Percentiles rank a stretch among this genome's conserved stretches.
Evolutionary conservation across 2,329 filamentous ascomycete genomes (phyloP).

Genomic region (Coniochaeta ligniaria): DNA sequence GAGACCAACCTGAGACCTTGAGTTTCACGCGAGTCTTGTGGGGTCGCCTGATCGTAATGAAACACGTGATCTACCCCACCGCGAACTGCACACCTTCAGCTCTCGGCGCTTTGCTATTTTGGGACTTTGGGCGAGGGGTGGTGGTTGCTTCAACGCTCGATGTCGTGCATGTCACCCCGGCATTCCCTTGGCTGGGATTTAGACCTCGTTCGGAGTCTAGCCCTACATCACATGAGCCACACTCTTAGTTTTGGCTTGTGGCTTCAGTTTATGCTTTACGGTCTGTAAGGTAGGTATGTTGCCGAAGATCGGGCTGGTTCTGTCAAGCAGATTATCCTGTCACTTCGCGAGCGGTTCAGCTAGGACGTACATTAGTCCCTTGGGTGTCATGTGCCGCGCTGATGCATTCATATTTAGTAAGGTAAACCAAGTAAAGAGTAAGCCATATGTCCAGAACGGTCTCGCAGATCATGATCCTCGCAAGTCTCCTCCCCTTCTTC

Average conservation of each 20-base stretch:
- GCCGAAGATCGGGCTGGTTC: background rate
- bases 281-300: background rate
- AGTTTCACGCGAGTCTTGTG: no score
- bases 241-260: background rate
- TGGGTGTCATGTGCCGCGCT: no score
- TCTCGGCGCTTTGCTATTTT: background rate
- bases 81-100: background rate
- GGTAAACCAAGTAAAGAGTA: no score
- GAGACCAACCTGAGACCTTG: no score
- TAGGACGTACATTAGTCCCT: background rate
- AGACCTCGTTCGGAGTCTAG: background rate
- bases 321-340: background rate
- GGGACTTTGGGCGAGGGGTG: background rate
- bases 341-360: background rate
- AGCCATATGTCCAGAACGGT: no score
- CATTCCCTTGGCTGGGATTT: background rate
- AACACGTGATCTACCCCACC: background rate
- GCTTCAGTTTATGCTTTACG: no score
- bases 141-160: background rate
- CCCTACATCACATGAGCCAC: background rate
- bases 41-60: background rate
- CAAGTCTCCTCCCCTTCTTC: background rate
- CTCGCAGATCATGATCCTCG: background rate
- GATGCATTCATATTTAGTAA: no score
- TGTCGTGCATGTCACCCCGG: background rate